Percentiles rank a stretch among this genome's conserved stretches.
Conservation (phyloP, 75 land plant species). For the Pinus albicaulis region DNA sequence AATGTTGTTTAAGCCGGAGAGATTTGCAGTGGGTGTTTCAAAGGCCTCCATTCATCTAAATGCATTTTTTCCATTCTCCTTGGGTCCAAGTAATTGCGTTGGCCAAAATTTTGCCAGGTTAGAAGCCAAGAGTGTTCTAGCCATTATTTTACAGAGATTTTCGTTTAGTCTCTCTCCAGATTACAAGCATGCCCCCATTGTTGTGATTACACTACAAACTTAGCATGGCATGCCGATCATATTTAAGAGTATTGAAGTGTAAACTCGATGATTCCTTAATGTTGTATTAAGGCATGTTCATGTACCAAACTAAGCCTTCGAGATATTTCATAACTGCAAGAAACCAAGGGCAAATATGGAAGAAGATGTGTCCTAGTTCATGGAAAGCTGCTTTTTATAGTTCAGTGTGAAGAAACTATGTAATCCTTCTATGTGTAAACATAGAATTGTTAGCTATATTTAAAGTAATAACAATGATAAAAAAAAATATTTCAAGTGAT, state of each 20-base stretch:
- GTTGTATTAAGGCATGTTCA: too few species aligned
- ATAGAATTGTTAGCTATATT: too few species aligned
- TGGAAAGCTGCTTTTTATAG: too few species aligned
- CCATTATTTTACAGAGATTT: conserved; percentile 48
- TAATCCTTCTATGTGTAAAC: too few species aligned
- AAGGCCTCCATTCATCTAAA: conserved; percentile 27
- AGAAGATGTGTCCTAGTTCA: too few species aligned
- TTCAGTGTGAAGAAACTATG: too few species aligned
- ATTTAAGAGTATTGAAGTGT: conserved; percentile 1
- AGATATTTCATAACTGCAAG: too few species aligned
- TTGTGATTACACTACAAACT: conserved; percentile 44
- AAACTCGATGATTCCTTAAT: not conserved
- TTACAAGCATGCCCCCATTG: conserved; percentile 51
- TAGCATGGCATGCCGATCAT: conserved; percentile 59
- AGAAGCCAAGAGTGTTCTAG: conserved; percentile 39
- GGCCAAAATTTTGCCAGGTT: conserved; percentile 44
- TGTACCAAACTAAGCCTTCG: too few species aligned
- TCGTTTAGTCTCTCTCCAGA: conserved; percentile 43
- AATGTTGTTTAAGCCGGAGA: conserved; percentile 45
- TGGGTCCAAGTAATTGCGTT: conserved; percentile 59
- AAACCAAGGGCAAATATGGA: too few species aligned
- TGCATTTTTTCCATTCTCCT: conserved; percentile 60
- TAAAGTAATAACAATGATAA: too few species aligned
- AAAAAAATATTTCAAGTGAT: too few species aligned
- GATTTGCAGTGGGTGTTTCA: conserved; percentile 60